Evolutionary conservation across 768 basidiomycete species (phyloP).

Genomic region (Termitomyces sp.): DNA sequence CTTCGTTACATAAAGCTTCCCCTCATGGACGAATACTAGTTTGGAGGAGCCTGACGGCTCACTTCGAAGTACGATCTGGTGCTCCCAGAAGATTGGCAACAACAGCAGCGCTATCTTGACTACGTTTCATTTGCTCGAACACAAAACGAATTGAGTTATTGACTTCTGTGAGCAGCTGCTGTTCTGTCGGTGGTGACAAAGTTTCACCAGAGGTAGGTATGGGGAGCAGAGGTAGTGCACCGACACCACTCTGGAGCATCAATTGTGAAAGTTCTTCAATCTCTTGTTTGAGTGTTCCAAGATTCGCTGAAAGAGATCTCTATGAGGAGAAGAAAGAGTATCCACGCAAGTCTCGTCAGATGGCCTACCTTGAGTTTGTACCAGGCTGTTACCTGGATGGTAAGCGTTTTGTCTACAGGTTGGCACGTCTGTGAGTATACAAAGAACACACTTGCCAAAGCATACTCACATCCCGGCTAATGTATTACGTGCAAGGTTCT

Average conservation of each 20-base stretch:
- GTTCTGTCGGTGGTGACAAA: constrained; percentile 37
- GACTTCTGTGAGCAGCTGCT: constrained; percentile 40
- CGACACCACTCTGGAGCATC: constrained; percentile 59
- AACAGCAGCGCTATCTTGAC: constrained; percentile 54
- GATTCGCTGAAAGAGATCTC: constrained; percentile 32
- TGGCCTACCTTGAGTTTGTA: constrained; percentile 48
- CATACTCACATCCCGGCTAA: constrained; percentile 50
- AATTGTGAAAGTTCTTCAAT: constrained; percentile 42
- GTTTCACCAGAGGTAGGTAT: constrained; percentile 10
- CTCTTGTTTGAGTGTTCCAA: constrained; percentile 48
- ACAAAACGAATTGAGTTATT: constrained; percentile 37
- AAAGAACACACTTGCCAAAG: neutral
- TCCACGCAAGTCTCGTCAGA: neutral
- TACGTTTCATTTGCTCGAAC: constrained; percentile 49
- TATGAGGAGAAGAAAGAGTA: neutral
- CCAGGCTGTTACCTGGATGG: constrained; percentile 47
- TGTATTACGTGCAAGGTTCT: constrained; percentile 43
- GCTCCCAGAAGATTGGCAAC: constrained; percentile 28
- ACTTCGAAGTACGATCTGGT: constrained; percentile 13
- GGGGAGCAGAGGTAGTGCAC: constrained; percentile 53
- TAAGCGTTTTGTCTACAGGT: constrained; percentile 56
- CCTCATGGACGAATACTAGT: too few relatives aligned
- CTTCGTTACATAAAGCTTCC: too few relatives aligned
- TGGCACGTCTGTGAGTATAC: neutral
- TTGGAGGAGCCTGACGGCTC: neutral